phyloP scores from a whole-genome alignment of 352 stramenopile genomes.

The Pythium vanterpoolii region DNA sequence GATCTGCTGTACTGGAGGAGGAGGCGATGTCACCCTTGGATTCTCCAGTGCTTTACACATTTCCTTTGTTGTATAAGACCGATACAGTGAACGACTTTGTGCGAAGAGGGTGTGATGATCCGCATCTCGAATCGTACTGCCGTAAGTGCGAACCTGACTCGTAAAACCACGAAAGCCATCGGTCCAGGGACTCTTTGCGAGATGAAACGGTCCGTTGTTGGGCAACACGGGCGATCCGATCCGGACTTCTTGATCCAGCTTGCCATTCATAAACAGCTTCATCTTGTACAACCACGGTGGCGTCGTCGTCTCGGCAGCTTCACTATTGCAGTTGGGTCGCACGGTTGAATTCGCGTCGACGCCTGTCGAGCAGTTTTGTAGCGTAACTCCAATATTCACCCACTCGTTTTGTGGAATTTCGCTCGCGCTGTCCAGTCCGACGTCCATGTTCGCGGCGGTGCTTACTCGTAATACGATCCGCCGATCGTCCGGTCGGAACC shows the following conservation, averaged over 20 bases:
- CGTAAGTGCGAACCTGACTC: constrained; percentile 50
- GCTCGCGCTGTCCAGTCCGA: constrained; percentile 45
- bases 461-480: constrained; percentile 68
- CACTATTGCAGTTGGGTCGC: constrained; percentile 5
- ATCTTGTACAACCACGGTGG: constrained; percentile 44
- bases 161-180: constrained; percentile 63
- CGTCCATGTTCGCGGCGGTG: constrained; percentile 45
- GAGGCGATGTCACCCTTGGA: background rate
- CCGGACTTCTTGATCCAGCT: constrained; percentile 43
- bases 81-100: background rate
- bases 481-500: constrained; percentile 68
- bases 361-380: constrained; percentile 51
- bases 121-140: constrained; percentile 22
- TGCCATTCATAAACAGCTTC: constrained; percentile 56
- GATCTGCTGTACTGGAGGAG: constrained; percentile 27
- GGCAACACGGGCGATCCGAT: constrained; percentile 42
- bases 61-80: background rate
- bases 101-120: constrained; percentile 30
- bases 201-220: constrained; percentile 58
- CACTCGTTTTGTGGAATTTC: constrained; percentile 53
- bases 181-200: constrained; percentile 69
- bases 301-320: background rate
- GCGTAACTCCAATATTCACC: constrained; percentile 68
- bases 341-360: constrained; percentile 4
- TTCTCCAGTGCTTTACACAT: background rate